A percentile compares a stretch with the other conserved stretches of the same genome.
These are phyloP conservation scores for Colletotrichum sp. DNA, from an alignment of 2,329 filamentous ascomycete genomes.

Conservation along the genomic window DNA sequence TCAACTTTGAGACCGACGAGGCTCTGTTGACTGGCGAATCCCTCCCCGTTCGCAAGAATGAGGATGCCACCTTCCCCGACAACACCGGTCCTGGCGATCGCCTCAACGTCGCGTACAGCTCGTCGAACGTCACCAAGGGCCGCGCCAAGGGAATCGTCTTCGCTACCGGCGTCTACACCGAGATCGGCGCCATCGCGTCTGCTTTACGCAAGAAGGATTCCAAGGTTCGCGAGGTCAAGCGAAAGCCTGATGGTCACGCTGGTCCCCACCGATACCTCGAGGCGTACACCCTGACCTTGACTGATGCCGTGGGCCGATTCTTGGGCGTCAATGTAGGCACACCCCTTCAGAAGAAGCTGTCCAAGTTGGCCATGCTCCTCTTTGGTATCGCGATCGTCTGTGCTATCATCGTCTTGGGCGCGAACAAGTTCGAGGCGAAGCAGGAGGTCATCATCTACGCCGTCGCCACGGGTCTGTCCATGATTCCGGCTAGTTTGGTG, in stretches of 20 bases:
- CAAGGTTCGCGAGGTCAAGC: slow-evolving; percentile 47
- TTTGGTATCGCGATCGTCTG: slow-evolving; percentile 69
- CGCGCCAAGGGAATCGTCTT: slow-evolving; percentile 65
- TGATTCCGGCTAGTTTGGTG: slow-evolving; percentile 68
- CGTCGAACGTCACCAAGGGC: slow-evolving; percentile 67
- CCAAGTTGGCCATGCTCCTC: slow-evolving; percentile 66
- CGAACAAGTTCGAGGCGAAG: slow-evolving; percentile 56
- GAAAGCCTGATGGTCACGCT: slow-evolving; percentile 50
- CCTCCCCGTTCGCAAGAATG: slow-evolving; percentile 59
- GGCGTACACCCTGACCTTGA: slow-evolving; percentile 45
- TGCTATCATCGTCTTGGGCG: slow-evolving; percentile 68
- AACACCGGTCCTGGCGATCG: slow-evolving; percentile 65
- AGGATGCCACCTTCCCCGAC: slow-evolving; percentile 51
- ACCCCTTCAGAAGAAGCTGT: slow-evolving; percentile 70
- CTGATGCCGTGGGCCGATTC: slow-evolving; percentile 64
- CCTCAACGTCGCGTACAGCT: slow-evolving; percentile 66
- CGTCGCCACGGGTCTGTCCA: slow-evolving; percentile 62
- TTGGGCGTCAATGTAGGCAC: slow-evolving; percentile 70
- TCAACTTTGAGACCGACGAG: slow-evolving; percentile 66
- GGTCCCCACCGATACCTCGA: slow-evolving; percentile 51
- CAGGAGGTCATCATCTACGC: slow-evolving; percentile 68
- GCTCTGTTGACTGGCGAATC: slow-evolving; percentile 68
- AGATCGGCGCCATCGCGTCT: slow-evolving; percentile 68
- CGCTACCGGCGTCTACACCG: slow-evolving; percentile 63
- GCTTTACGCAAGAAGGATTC: slow-evolving; percentile 60